phyloP scores from a whole-genome alignment of 1,139 yeast species.

The Yamadazyma taylorii region DNA sequence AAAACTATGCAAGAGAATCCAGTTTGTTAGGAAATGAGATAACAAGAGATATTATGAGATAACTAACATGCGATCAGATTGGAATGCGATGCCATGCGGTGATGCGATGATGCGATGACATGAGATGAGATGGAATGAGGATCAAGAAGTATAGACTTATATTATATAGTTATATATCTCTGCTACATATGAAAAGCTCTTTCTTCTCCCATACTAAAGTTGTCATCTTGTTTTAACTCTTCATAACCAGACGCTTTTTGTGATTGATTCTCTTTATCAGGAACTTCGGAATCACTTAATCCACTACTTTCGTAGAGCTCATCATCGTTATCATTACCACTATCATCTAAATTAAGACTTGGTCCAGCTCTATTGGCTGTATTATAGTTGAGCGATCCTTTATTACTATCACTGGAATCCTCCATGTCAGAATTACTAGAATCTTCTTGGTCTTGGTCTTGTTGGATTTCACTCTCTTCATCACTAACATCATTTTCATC shows the following conservation, averaged over 20 bases:
- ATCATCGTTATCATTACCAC: constrained; percentile 13
- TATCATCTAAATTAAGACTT: background rate
- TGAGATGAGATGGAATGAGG: constrained; percentile 6
- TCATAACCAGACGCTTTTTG: background rate
- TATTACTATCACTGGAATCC: constrained; percentile 21
- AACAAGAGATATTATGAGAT: too few relatives aligned
- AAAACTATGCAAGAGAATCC: too few relatives aligned
- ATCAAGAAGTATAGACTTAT: background rate
- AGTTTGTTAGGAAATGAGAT: too few relatives aligned
- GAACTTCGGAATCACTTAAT: constrained; percentile 7
- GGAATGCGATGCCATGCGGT: background rate
- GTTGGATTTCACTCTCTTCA: constrained; percentile 21
- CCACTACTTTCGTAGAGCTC: constrained; percentile 16
- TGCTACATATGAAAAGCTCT: constrained; percentile 24
- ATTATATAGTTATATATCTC: background rate
- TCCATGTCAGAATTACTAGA: constrained; percentile 16
- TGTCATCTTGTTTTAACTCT: constrained; percentile 18
- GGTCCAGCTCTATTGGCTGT: background rate
- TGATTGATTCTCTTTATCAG: constrained; percentile 7
- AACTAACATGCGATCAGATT: too few relatives aligned
- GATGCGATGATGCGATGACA: constrained; percentile 5
- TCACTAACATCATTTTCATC: constrained; percentile 40
- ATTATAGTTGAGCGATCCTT: background rate
- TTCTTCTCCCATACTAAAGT: constrained; percentile 20
- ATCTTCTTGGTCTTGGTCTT: constrained; percentile 9